These are phyloP conservation scores for Saussurea involucrata DNA, from an alignment of 129 eudicot genomes.

Conservation along the genomic window DNA sequence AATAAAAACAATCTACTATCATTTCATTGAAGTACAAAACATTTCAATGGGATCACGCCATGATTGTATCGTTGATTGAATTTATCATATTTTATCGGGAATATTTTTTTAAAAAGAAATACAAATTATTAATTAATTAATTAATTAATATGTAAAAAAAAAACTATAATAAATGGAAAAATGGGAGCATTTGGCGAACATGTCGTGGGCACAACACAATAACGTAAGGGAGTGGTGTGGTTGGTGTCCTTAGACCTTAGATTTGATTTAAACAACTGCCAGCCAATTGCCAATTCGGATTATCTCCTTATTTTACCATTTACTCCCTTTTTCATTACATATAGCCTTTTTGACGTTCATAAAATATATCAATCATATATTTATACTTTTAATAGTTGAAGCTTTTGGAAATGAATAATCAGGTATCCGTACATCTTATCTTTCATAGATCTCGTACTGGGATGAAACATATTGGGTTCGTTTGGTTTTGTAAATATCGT, in stretches of 20 bases:
- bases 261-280: slow-evolving; percentile 15
- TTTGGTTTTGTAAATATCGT: no score
- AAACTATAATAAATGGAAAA: slow-evolving; percentile 1
- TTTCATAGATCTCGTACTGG: no score
- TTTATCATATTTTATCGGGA: neutral
- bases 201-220: slow-evolving; percentile 33
- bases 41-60: neutral
- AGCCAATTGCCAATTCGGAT: slow-evolving; percentile 27
- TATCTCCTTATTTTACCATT: neutral
- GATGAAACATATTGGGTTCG: no score
- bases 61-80: neutral
- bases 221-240: slow-evolving; percentile 28
- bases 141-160: neutral
- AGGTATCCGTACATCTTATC: no score
- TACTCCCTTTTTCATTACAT: slow-evolving; percentile 10
- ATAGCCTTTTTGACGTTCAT: neutral
- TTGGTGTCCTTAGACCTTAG: no score
- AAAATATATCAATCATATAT: neutral
- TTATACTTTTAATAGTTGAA: no score
- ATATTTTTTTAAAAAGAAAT: neutral
- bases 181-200: slow-evolving; percentile 27
- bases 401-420: no score
- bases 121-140: neutral
- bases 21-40: neutral
- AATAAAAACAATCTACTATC: neutral